These are phyloP conservation scores for Vanrija sp. DNA, from an alignment of 1,284 basidiomycete genomes.

Conservation along the genomic window DNA sequence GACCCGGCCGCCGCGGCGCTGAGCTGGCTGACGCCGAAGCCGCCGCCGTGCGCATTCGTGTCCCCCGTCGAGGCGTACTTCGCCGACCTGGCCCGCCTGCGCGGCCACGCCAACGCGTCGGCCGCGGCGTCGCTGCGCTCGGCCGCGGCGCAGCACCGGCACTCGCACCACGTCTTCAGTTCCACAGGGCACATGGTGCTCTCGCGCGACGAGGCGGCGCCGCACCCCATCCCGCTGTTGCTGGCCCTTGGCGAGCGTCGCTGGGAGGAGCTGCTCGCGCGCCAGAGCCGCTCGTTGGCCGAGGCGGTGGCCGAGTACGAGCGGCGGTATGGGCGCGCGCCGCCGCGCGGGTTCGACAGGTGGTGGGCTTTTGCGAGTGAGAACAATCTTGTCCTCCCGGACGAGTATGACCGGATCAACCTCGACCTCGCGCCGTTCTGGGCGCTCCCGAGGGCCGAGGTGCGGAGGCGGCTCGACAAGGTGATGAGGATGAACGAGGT, in stretches of 20 bases:
- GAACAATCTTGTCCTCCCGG: constrained; percentile 70
- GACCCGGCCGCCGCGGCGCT: too few relatives aligned
- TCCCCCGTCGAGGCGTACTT: constrained; percentile 41
- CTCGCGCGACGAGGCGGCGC: constrained; percentile 23
- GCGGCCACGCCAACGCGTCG: constrained; percentile 9
- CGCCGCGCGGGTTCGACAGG: constrained; percentile 78
- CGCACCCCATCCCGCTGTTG: constrained; percentile 73
- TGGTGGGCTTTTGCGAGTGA: constrained; percentile 79
- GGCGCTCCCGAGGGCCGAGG: constrained; percentile 63
- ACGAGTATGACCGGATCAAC: constrained; percentile 80
- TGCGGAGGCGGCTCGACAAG: constrained; percentile 63
- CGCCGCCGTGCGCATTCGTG: constrained; percentile 30
- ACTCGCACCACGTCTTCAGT: constrained; percentile 30
- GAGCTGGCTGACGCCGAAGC: not conserved
- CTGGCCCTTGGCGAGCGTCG: constrained; percentile 70
- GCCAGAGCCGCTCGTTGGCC: constrained; percentile 68
- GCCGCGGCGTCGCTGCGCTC: too few relatives aligned
- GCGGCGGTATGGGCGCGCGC: constrained; percentile 66
- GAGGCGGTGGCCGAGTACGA: constrained; percentile 74
- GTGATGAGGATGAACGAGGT: constrained; percentile 42
- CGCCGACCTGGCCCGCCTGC: constrained; percentile 32
- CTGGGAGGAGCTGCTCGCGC: constrained; percentile 61
- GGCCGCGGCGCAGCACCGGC: not conserved
- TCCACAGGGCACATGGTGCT: constrained; percentile 43
- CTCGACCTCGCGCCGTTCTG: constrained; percentile 79